These are phyloP conservation scores for Pseudozyma tsukubaensis DNA, from an alignment of 1,284 basidiomycete genomes.

Conservation along the genomic window DNA sequence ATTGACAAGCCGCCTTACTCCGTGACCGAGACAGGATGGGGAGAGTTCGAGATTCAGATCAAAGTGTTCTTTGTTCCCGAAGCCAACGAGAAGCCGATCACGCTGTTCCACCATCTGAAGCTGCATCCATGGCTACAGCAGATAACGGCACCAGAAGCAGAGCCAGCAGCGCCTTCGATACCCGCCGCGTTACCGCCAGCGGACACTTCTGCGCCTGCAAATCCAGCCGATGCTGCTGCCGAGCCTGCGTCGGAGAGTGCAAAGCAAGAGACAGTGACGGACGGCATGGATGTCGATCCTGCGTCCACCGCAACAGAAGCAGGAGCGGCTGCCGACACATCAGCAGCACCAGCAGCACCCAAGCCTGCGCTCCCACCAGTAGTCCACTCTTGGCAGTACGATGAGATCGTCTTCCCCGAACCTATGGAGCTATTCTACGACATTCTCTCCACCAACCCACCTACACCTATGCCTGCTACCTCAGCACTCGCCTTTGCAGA, in stretches of 20 bases:
- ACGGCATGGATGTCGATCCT: slow-evolving; percentile 34
- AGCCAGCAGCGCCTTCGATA: slow-evolving; percentile 68
- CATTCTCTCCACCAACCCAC: slow-evolving; percentile 82
- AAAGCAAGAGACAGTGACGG: slow-evolving; percentile 10
- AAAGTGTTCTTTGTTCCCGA: slow-evolving; percentile 92
- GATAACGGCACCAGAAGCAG: slow-evolving; percentile 75
- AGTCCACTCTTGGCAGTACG: slow-evolving; percentile 95
- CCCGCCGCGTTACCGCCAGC: slow-evolving; percentile 43
- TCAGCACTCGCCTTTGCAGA: slow-evolving; percentile 62
- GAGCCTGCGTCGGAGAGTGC: slow-evolving; percentile 3
- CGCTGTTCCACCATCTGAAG: slow-evolving; percentile 91
- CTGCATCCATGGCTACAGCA: slow-evolving; percentile 86
- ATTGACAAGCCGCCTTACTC: slow-evolving; percentile 93
- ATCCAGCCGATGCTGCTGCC: not conserved
- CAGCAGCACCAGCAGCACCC: slow-evolving; percentile 6
- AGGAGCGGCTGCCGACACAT: slow-evolving; percentile 5
- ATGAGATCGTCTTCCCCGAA: slow-evolving; percentile 96
- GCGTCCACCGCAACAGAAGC: slow-evolving; percentile 10
- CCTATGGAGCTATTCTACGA: slow-evolving; percentile 89
- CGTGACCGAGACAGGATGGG: slow-evolving; percentile 98
- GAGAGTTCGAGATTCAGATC: slow-evolving; percentile 97
- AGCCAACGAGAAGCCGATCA: slow-evolving; percentile 88
- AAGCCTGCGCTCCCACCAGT: slow-evolving; percentile 59
- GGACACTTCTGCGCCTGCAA: slow-evolving; percentile 25
- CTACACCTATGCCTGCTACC: slow-evolving; percentile 74